A percentile compares a stretch with the other conserved stretches of the same genome.
Evolutionary conservation across 768 basidiomycete genomes (phyloP).

Genomic region (Pleurotus cornucopiae): DNA sequence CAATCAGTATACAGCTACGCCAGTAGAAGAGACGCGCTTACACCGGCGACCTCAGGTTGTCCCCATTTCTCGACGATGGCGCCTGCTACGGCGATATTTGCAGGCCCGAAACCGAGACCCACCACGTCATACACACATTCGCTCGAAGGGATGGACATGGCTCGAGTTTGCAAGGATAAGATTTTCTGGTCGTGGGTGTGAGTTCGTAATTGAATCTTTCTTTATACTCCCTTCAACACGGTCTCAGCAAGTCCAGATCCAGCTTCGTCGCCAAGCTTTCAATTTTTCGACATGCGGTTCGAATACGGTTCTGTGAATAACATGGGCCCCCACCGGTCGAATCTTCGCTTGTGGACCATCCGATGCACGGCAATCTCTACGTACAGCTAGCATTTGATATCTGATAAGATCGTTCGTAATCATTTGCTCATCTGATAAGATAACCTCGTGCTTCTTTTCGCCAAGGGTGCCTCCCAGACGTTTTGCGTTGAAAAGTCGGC

Average conservation of each 20-base stretch:
- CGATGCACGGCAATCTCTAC: too few relatives aligned
- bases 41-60: neutral
- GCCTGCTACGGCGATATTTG: conserved; percentile 47
- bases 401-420: conserved; percentile 4
- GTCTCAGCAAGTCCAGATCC: neutral
- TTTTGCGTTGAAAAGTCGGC: too few relatives aligned
- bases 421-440: conserved; percentile 6
- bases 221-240: too few relatives aligned
- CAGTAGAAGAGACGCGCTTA: too few relatives aligned
- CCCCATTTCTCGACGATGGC: conserved; percentile 42
- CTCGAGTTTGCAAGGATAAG: conserved; percentile 2
- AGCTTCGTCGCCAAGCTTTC: neutral
- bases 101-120: conserved; percentile 50
- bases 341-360: neutral
- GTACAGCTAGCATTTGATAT: neutral
- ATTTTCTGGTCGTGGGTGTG: too few relatives aligned
- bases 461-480: neutral
- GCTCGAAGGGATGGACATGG: conserved; percentile 14
- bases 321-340: conserved; percentile 2
- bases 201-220: too few relatives aligned
- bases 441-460: neutral
- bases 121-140: conserved; percentile 38
- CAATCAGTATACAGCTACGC: conserved; percentile 6
- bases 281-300: neutral
- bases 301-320: conserved; percentile 4